These are phyloP conservation scores for Clonostachys byssicola DNA, from an alignment of 2,329 filamentous ascomycete species.

Conservation along the genomic window DNA sequence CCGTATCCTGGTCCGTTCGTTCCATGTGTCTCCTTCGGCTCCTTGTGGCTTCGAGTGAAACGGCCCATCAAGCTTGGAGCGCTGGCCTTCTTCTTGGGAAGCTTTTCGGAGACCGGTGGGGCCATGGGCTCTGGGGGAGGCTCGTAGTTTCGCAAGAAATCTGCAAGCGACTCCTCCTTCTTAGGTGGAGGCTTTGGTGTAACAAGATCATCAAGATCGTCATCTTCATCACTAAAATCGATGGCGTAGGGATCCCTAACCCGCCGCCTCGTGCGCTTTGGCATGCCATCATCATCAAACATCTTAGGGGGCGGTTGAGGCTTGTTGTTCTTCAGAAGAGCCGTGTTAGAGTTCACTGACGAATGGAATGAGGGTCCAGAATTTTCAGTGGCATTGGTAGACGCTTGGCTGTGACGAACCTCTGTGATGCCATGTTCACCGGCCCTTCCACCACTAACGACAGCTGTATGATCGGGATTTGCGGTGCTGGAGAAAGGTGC, in stretches of 20 bases:
- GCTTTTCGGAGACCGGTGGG: constrained; percentile 22
- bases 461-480: constrained; percentile 74
- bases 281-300: constrained; percentile 51
- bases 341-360: constrained; percentile 71
- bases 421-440: constrained; percentile 54
- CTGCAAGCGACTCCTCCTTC: constrained; percentile 65
- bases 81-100: constrained; percentile 61
- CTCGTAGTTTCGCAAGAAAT: constrained; percentile 68
- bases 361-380: constrained; percentile 56
- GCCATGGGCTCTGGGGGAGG: constrained; percentile 52
- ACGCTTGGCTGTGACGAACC: constrained; percentile 51
- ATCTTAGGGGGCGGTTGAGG: constrained; percentile 22
- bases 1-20: not conserved
- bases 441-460: constrained; percentile 48
- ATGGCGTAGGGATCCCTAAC: constrained; percentile 92
- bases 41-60: constrained; percentile 36
- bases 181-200: constrained; percentile 20
- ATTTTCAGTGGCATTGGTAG: constrained; percentile 51
- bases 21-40: constrained; percentile 6
- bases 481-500: constrained; percentile 82
- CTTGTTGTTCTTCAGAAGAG: constrained; percentile 48
- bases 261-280: constrained; percentile 70
- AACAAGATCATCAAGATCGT: constrained; percentile 41
- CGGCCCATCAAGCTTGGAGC: constrained; percentile 58
- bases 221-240: constrained; percentile 69